phyloP scores from a whole-genome alignment of 805 yeast genomes.

The Kluyveromyces dobzhanskii region DNA sequence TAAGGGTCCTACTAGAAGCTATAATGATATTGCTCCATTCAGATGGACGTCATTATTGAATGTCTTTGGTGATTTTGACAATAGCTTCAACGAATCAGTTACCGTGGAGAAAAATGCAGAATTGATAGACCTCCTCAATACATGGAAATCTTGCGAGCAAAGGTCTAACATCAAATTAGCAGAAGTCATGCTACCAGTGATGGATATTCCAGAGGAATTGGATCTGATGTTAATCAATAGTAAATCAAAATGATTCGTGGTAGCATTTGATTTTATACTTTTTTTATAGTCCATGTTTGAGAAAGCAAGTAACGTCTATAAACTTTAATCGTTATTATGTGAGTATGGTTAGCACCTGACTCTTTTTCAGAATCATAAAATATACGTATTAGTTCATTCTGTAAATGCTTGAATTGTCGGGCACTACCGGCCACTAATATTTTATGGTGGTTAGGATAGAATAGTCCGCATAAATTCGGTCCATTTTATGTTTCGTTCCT shows the following conservation, averaged over 20 bases:
- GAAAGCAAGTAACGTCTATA: no score
- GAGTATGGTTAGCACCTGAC: no score
- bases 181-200: slow-evolving; percentile 50
- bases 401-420: no score
- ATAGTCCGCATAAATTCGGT: no score
- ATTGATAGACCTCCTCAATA: slow-evolving; percentile 30
- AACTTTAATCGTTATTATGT: no score
- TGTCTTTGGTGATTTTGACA: slow-evolving; percentile 49
- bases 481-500: no score
- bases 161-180: slow-evolving; percentile 39
- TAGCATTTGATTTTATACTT: not conserved
- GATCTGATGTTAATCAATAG: slow-evolving; percentile 32
- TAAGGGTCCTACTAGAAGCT: slow-evolving; percentile 64
- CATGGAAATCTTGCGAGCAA: slow-evolving; percentile 28
- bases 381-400: no score
- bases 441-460: no score
- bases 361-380: no score
- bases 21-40: slow-evolving; percentile 82
- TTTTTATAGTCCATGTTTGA: not conserved
- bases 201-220: slow-evolving; percentile 63
- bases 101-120: slow-evolving; percentile 34
- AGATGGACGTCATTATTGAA: slow-evolving; percentile 64
- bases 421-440: no score
- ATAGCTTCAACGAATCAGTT: slow-evolving; percentile 25
- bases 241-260: slow-evolving; percentile 8